These are phyloP conservation scores for Detonula confervacea DNA, from an alignment of 352 stramenopile species.

Conservation along the genomic window DNA sequence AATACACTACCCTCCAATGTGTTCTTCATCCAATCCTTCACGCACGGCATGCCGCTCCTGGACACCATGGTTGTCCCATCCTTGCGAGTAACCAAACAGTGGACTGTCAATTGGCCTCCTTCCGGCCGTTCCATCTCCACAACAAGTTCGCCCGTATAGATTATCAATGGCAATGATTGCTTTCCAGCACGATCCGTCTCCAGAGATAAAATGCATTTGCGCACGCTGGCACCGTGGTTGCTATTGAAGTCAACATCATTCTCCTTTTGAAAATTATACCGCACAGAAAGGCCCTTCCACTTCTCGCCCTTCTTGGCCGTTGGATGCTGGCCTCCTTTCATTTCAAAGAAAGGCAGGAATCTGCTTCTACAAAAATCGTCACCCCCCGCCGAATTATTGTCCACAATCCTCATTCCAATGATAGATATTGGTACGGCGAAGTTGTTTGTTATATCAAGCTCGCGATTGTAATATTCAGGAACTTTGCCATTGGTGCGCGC, in stretches of 20 bases:
- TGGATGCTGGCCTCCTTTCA: not conserved
- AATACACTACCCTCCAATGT: constrained; percentile 34
- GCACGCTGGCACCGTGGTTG: not conserved
- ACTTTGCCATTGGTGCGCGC: constrained; percentile 20
- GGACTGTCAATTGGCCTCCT: constrained; percentile 5
- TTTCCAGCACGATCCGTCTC: constrained; percentile 58
- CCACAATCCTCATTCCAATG: constrained; percentile 31
- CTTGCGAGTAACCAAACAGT: constrained; percentile 35
- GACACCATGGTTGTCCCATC: constrained; percentile 10
- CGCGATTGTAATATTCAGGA: constrained; percentile 45
- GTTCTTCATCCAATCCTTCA: constrained; percentile 51
- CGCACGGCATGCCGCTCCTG: constrained; percentile 34
- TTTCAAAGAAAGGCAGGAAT: constrained; percentile 8
- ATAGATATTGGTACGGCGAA: constrained; percentile 60
- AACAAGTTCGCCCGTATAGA: constrained; percentile 55
- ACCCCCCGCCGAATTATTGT: constrained; percentile 1
- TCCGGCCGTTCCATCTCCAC: constrained; percentile 45
- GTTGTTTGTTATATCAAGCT: constrained; percentile 60
- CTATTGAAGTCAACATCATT: constrained; percentile 24
- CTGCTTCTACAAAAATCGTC: constrained; percentile 33
- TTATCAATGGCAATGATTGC: constrained; percentile 57
- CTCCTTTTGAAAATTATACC: constrained; percentile 44
- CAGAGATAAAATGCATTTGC: constrained; percentile 52
- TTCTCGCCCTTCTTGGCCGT: constrained; percentile 29
- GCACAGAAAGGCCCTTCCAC: constrained; percentile 43